These are phyloP conservation scores for Aaosphaeria arxii DNA, from an alignment of 2,329 filamentous ascomycete genomes.

Conservation along the genomic window DNA sequence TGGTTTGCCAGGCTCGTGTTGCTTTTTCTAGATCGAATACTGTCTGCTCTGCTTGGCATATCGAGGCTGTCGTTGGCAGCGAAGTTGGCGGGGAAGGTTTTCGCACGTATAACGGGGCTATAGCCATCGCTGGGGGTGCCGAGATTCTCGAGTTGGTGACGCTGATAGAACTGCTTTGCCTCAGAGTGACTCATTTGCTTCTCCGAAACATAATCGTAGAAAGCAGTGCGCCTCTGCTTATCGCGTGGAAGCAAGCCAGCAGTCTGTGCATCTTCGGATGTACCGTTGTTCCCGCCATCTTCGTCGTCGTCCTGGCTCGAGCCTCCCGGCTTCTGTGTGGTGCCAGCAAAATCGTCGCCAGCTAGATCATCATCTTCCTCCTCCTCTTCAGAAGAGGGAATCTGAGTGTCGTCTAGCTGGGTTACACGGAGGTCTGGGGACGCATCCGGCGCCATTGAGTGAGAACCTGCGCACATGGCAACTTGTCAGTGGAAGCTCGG, in stretches of 20 bases:
- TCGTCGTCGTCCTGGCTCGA: slow-evolving; percentile 17
- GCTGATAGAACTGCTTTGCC: slow-evolving; percentile 93
- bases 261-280: slow-evolving; percentile 20
- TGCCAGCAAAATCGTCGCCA: neutral
- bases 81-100: slow-evolving; percentile 43
- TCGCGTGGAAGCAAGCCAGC: slow-evolving; percentile 45
- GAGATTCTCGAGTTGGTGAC: slow-evolving; percentile 67
- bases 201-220: slow-evolving; percentile 90
- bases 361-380: slow-evolving; percentile 10
- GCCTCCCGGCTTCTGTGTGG: slow-evolving; percentile 11
- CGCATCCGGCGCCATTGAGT: slow-evolving; percentile 32
- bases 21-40: slow-evolving; percentile 42
- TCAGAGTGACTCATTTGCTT: slow-evolving; percentile 93
- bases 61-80: slow-evolving; percentile 34
- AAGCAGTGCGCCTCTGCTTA: slow-evolving; percentile 69
- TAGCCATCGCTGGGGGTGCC: slow-evolving; percentile 38
- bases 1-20: slow-evolving; percentile 28
- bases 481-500: no score
- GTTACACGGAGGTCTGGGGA: slow-evolving; percentile 32
- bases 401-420: slow-evolving; percentile 25
- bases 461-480: slow-evolving; percentile 13
- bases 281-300: slow-evolving; percentile 21
- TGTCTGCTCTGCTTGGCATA: slow-evolving; percentile 37
- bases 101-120: slow-evolving; percentile 43
- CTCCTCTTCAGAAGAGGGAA: slow-evolving; percentile 35